Evolutionary conservation across 2,329 filamentous ascomycete genomes (phyloP), one percentile per base, ranked within the genome.

Genomic region (Ophiocordyceps sinensis): DNA sequence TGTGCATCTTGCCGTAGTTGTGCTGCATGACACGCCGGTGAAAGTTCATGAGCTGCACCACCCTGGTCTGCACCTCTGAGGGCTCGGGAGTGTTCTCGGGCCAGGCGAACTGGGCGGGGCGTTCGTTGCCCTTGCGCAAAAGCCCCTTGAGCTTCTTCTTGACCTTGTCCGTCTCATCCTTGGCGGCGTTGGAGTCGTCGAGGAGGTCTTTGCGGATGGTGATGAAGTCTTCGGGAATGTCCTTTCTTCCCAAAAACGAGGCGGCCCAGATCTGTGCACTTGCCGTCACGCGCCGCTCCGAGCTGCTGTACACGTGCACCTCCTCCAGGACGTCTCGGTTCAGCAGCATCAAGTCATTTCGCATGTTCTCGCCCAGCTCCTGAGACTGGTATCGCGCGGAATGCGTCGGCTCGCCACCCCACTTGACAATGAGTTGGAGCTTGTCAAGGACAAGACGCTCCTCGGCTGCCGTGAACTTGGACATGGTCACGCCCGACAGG

Each of bases 141-240:
- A 98, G 71, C 1, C 85, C 81, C 65, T 98, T 98, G 26, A 98
- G 73, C 76, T 94, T 95, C 75, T 98, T 98, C 72, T 98, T 98
- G 42, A 98, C 91, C 63, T 94, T 95, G 64, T 98, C 93, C 84
- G 95, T 98, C 55, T 94, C 87, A 58, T 98, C 91, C 60, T 98
- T 98, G 43, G 91, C 91, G 4, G 91, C 91, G 59, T 98, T 98
- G 0, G 88, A 96, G 57, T 98, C 91, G 58, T 98, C 91, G 3
- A 98, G 67, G 7, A 98, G 72, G 61, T 96, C 88, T 58, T 98
- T 98, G 41, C 91, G 80, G 43, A 96, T 81, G 29, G 79, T 82
- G 47, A 98, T 94, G 48, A 85, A 86, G 52, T 94, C 85, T 21
- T 85, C 77, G 0, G 83, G 77, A 14, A 95, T 69, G 41, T 95